Evolutionary conservation across 257 asterid species (phyloP).

Genomic region (Solanum dulcamara): DNA sequence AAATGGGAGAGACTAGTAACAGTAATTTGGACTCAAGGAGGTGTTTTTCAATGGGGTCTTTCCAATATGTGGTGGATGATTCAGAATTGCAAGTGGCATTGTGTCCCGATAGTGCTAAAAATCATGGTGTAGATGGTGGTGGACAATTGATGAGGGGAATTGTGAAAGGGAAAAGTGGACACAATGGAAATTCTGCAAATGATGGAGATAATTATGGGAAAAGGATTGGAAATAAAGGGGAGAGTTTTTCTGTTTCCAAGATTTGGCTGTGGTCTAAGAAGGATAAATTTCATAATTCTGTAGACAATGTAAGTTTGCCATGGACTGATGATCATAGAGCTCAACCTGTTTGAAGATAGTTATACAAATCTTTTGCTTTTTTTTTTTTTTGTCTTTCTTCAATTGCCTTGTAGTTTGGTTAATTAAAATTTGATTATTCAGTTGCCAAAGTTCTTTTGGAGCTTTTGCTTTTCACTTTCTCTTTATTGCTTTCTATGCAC

Average conservation of each 20-base stretch:
- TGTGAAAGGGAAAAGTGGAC: conserved; percentile 32
- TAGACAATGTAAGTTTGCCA: conserved; percentile 28
- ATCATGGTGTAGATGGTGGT: conserved; percentile 11
- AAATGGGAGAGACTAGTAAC: conserved; percentile 64
- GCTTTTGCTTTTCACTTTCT: conserved; percentile 16
- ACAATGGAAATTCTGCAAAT: conserved; percentile 32
- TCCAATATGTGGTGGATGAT: conserved; percentile 82
- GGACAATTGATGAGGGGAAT: conserved; percentile 8
- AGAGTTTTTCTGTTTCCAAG: conserved; percentile 95
- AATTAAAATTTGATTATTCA: not conserved
- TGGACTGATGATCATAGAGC: conserved; percentile 15
- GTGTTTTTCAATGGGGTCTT: conserved; percentile 95
- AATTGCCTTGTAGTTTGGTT: not conserved
- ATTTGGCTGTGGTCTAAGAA: conserved; percentile 95
- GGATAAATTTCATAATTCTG: conserved; percentile 42
- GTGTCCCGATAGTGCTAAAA: conserved; percentile 22
- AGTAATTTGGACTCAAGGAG: conserved; percentile 73
- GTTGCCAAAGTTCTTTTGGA: conserved; percentile 3
- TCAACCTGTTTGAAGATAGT: not conserved
- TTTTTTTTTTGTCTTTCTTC: not conserved
- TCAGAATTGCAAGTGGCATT: conserved; percentile 73
- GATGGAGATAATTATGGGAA: conserved; percentile 49
- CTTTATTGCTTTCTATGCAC: conserved; percentile 23
- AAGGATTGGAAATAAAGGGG: conserved; percentile 72
- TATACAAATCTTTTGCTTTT: not conserved